Evolutionary conservation across 352 stramenopile genomes (phyloP), one percentile per base, ranked within the genome.

Genomic region (Phytopythium mirpurense): DNA sequence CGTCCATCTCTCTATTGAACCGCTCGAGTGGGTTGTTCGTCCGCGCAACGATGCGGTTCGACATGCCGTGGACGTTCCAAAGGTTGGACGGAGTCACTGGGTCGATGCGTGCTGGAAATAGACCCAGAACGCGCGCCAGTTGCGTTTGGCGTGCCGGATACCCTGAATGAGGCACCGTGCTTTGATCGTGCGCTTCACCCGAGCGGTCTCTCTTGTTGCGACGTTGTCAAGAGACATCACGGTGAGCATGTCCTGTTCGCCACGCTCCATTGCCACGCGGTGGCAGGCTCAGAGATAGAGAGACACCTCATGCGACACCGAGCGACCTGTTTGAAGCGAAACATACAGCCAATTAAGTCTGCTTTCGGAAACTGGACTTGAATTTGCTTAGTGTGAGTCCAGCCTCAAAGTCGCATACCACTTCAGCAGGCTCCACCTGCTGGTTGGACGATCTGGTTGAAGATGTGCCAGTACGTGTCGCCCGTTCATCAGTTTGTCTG

Each of bases 261-360:
- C 42, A 14, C 40, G 40, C 40, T 45, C 4, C 40, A 45, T 45
- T 7, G 45, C 35, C 0, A 24, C 2, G 16, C n/a, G 5, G 57
- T 44, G 14, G 57, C 52, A 24, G 32, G 18, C 16, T 45, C 24
- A 3, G 53, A 51, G 32, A 62, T 69, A 11, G 41, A 9, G 15
- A 65, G 21, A 9, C 46, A 45, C 2, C 45, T 18, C 62, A 66
- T 66, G 11, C 40, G 36, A 10, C 56, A 38, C 2, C 51, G 40
- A 3, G 62, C 36, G 1, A 51, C 56, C 18, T 71, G 59, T 40
- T 67, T 70, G 50, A 64, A 59, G 23, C 66, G 57, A 43, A 71
- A 68, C 12, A 68, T 37, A 26, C 51, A 65, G 0, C 52, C 44
- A 32, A 61, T 32, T 2, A 36, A 12, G 11, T 41, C 15, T 1